These are phyloP conservation scores for Globomyces pollinis-pini DNA, from an alignment of 192 early-diverging fungal genomes.

Conservation along the genomic window DNA sequence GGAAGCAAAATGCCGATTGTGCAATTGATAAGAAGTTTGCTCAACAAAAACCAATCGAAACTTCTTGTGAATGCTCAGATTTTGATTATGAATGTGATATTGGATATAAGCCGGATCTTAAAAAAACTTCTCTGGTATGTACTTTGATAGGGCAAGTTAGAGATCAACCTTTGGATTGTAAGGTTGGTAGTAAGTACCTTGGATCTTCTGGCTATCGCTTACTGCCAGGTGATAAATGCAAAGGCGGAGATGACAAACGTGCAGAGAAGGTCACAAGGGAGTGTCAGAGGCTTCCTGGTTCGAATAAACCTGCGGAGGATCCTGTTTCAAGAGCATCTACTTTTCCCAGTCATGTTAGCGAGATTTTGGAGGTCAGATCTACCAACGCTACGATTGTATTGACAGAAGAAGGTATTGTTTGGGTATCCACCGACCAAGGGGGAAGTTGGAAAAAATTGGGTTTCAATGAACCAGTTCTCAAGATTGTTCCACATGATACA, in stretches of 20 bases:
- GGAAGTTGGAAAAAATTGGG: constrained; percentile 53
- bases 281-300: background rate
- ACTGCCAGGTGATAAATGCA: constrained; percentile 80
- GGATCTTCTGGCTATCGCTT: constrained; percentile 72
- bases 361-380: constrained; percentile 60
- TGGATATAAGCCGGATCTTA: constrained; percentile 48
- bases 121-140: constrained; percentile 35
- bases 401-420: constrained; percentile 53
- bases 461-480: constrained; percentile 39
- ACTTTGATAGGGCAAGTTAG: constrained; percentile 41
- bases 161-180: constrained; percentile 60
- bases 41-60: constrained; percentile 45
- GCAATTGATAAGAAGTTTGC: constrained; percentile 57
- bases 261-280: constrained; percentile 1
- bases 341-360: constrained; percentile 43
- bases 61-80: constrained; percentile 62
- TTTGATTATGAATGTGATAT: constrained; percentile 94
- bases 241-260: constrained; percentile 25
- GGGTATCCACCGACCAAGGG: constrained; percentile 67
- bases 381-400: constrained; percentile 46
- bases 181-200: constrained; percentile 53
- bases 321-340: constrained; percentile 3
- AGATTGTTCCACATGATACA: constrained; percentile 64
- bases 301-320: constrained; percentile 3
- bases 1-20: constrained; percentile 71